Percentiles rank a stretch among this genome's conserved stretches.
Conservation (phyloP, 108 stramenopile genomes). For the Fragilaria radians region DNA sequence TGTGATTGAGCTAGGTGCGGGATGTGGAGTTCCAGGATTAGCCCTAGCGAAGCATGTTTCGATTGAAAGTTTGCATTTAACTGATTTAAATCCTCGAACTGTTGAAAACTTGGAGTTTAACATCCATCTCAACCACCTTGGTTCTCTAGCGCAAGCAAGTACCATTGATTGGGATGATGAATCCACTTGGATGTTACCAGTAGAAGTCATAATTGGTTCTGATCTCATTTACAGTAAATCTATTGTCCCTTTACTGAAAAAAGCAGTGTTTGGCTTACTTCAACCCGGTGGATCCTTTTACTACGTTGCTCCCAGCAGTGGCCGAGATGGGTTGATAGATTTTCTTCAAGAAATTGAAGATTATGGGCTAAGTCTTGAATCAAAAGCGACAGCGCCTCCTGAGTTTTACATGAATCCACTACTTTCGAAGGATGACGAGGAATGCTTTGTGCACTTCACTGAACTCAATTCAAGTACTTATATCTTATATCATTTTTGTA, state of each 20-base stretch:
- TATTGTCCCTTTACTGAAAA: conserved; percentile 64
- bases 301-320: conserved; percentile 50
- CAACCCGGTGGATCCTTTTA: conserved; percentile 34
- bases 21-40: conserved; percentile 70
- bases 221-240: conserved; percentile 83
- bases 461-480: conserved; percentile 60
- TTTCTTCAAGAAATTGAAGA: conserved; percentile 55
- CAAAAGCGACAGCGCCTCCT: conserved; percentile 34
- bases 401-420: conserved; percentile 53
- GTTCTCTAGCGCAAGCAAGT: conserved; percentile 9
- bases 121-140: conserved; percentile 46
- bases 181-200: conserved; percentile 67
- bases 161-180: conserved; percentile 78
- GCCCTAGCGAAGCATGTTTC: conserved; percentile 26
- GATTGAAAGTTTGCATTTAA: conserved; percentile 30
- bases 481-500: conserved; percentile 64
- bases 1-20: conserved; percentile 77
- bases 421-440: conserved; percentile 57
- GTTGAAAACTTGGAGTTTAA: conserved; percentile 73
- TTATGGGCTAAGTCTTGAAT: conserved; percentile 11
- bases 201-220: conserved; percentile 76
- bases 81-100: conserved; percentile 72
- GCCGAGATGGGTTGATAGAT: conserved; percentile 49
- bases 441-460: conserved; percentile 76
- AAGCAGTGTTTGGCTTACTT: conserved; percentile 50